These are phyloP conservation scores for Brettanomyces bruxellensis DNA, from an alignment of 805 yeast genomes.

Conservation along the genomic window DNA sequence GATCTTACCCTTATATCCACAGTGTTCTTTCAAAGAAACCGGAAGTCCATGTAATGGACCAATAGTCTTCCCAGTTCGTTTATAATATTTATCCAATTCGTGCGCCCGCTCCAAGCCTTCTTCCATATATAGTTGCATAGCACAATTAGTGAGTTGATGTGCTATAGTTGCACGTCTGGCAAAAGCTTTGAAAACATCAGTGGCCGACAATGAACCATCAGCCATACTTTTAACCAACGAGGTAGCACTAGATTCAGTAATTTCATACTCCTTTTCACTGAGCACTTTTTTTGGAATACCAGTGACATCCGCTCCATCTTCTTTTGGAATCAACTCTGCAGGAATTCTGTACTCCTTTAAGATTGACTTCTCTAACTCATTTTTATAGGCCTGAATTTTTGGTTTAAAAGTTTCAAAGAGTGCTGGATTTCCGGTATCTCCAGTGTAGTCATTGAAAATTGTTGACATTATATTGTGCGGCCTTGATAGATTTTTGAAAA, in stretches of 20 bases:
- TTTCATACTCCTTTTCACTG: slow-evolving; percentile 27
- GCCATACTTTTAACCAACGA: slow-evolving; percentile 26
- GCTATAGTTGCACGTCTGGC: slow-evolving; percentile 38
- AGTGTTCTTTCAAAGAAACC: slow-evolving; percentile 51
- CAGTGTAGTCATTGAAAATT: neutral
- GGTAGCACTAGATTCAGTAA: slow-evolving; percentile 31
- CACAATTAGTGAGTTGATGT: slow-evolving; percentile 40
- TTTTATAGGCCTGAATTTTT: slow-evolving; percentile 23
- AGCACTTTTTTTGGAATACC: slow-evolving; percentile 22
- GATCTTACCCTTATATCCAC: slow-evolving; percentile 37
- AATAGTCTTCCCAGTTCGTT: slow-evolving; percentile 34
- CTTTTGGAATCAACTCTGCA: slow-evolving; percentile 10
- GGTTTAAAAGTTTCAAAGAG: slow-evolving; percentile 21
- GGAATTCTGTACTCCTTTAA: slow-evolving; percentile 17
- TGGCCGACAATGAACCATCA: slow-evolving; percentile 28
- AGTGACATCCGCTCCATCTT: slow-evolving; percentile 16
- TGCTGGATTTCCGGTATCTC: slow-evolving; percentile 13
- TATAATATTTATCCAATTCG: slow-evolving; percentile 41
- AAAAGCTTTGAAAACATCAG: slow-evolving; percentile 35
- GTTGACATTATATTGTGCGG: no score
- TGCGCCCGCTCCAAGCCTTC: slow-evolving; percentile 38
- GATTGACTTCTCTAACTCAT: slow-evolving; percentile 18
- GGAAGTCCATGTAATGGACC: slow-evolving; percentile 60
- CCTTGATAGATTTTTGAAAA: no score
- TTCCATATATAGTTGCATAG: slow-evolving; percentile 34